phyloP scores from a whole-genome alignment of 371 early-diverging fungal genomes.

The Mucor mucedo region DNA sequence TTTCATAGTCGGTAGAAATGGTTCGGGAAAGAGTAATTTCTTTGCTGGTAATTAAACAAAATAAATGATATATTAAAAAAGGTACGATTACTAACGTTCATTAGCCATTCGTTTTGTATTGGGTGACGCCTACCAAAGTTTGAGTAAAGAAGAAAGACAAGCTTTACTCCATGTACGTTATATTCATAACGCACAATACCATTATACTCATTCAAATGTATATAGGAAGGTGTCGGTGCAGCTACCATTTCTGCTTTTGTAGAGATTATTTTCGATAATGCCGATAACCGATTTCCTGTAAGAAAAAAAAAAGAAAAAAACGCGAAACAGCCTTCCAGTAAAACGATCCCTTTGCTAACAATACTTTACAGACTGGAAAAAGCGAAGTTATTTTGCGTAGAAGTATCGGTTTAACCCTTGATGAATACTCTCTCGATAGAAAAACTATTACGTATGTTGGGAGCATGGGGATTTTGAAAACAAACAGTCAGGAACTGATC shows the following conservation, averaged over 20 bases:
- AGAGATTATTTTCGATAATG: conserved; percentile 98
- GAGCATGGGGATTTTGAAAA: neutral
- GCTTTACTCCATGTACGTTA: conserved; percentile 84
- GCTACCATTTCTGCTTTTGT: conserved; percentile 96
- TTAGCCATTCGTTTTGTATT: conserved; percentile 96
- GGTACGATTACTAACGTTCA: neutral
- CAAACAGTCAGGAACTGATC: neutral
- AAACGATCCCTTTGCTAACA: neutral
- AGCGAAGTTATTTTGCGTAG: conserved; percentile 89
- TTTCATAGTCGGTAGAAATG: conserved; percentile 98
- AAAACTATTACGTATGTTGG: conserved; percentile 78
- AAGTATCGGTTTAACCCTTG: conserved; percentile 95
- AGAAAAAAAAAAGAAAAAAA: conserved; percentile 18
- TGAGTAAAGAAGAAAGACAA: conserved; percentile 94
- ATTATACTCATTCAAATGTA: neutral
- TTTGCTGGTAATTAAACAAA: conserved; percentile 72
- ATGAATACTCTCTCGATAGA: conserved; percentile 96
- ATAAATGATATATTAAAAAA: neutral
- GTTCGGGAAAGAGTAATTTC: conserved; percentile 99
- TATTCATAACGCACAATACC: too few species aligned
- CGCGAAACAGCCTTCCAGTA: neutral
- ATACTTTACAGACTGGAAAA: conserved; percentile 75
- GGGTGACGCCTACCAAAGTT: conserved; percentile 92
- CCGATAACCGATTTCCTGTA: conserved; percentile 93
- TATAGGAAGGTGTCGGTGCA: conserved; percentile 90